Conservation (phyloP, 768 basidiomycete genomes). For the Stropharia rugosoannulata region DNA sequence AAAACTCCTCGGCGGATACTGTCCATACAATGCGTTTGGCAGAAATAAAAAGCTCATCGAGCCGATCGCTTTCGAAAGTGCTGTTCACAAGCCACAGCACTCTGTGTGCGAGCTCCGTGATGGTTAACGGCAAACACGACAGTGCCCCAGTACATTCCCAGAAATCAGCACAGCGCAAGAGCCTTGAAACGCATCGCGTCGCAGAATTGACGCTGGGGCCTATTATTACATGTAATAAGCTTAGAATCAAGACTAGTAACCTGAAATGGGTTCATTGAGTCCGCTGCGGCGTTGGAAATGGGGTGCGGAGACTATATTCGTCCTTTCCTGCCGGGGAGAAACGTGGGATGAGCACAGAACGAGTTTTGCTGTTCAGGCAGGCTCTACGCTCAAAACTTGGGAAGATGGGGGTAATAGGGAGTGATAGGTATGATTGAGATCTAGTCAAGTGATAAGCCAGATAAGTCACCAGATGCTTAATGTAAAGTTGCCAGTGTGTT, state of each 20-base stretch:
- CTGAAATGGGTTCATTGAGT: constrained; percentile 3
- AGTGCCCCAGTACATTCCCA: neutral
- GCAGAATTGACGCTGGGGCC: neutral
- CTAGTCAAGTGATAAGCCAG: constrained; percentile 9
- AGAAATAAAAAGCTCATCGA: too few relatives aligned
- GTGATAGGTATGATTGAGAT: neutral
- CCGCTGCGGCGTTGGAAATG: neutral
- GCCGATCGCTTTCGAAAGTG: too few relatives aligned
- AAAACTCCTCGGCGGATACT: too few relatives aligned
- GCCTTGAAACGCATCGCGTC: neutral
- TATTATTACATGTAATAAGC: neutral
- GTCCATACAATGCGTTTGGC: too few relatives aligned
- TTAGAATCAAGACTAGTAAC: neutral
- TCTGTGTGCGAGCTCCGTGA: too few relatives aligned
- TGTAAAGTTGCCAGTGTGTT: neutral
- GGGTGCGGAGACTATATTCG: constrained; percentile 2
- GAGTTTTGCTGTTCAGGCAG: constrained; percentile 2
- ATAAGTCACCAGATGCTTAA: constrained; percentile 10
- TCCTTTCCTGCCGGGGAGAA: neutral
- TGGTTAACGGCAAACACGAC: neutral
- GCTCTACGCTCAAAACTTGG: neutral
- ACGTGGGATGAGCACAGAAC: constrained; percentile 4
- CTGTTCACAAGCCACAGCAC: too few relatives aligned
- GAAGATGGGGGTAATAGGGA: neutral
- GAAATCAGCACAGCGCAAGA: neutral